Conservation (phyloP, 768 basidiomycete species). For the Pleurotus platypus region DNA sequence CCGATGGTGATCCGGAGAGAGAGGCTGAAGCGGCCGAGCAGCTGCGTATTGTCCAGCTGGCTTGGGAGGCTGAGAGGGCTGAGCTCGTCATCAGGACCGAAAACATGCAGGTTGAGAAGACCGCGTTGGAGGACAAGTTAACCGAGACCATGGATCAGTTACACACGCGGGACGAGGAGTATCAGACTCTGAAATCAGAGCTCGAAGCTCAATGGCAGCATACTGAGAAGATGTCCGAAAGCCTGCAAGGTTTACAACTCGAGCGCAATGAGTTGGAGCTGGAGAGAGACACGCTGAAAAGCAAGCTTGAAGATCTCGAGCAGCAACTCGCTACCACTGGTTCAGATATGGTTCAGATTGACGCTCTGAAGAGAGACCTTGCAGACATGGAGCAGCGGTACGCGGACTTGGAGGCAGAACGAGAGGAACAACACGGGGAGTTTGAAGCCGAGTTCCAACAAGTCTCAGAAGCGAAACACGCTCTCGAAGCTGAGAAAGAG, state of each 20-base stretch:
- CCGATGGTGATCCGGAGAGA: conserved; percentile 31
- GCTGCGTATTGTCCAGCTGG: conserved; percentile 35
- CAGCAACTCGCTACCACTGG: conserved; percentile 43
- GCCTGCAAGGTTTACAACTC: conserved; percentile 34
- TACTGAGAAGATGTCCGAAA: conserved; percentile 54
- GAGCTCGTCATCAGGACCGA: conserved; percentile 39
- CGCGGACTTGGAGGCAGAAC: conserved; percentile 48
- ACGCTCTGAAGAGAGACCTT: conserved; percentile 51
- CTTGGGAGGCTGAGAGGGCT: conserved; percentile 51
- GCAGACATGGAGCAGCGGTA: conserved; percentile 44
- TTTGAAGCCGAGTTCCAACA: conserved; percentile 56
- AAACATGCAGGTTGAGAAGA: conserved; percentile 40
- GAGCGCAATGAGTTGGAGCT: conserved; percentile 31
- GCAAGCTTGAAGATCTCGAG: conserved; percentile 30
- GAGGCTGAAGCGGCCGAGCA: conserved; percentile 33
- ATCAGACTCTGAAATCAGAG: conserved; percentile 51
- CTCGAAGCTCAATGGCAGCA: conserved; percentile 70
- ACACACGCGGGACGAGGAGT: conserved; percentile 40
- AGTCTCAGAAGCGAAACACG: conserved; percentile 46
- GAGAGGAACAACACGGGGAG: conserved; percentile 54
- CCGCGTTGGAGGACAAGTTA: conserved; percentile 38
- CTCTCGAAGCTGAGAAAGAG: conserved; percentile 51
- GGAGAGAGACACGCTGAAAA: conserved; percentile 36
- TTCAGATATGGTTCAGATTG: conserved; percentile 50
- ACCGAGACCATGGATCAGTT: conserved; percentile 36